A percentile compares a stretch with the other conserved stretches of the same genome.
Evolutionary conservation across 441 rosid species (phyloP).

Genomic region (Croton setiger): DNA sequence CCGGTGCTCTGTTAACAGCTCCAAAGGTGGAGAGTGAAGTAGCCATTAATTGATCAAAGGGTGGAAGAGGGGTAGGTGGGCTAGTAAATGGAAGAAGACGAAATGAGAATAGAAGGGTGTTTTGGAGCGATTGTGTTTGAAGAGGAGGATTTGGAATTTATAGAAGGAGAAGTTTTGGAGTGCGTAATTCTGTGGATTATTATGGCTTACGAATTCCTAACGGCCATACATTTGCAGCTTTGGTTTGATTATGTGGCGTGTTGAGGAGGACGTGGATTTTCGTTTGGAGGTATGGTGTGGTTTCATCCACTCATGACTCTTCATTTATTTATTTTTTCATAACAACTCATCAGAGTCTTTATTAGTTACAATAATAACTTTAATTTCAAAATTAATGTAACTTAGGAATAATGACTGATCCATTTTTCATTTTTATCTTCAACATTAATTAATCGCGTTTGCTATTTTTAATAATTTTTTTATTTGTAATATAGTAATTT

Average conservation of each 20-base stretch:
- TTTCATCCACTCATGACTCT: too few species aligned
- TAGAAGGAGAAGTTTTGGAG: conserved; percentile 10
- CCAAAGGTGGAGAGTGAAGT: conserved; percentile 33
- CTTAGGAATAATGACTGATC: too few species aligned
- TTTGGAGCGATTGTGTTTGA: conserved; percentile 9
- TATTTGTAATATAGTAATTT: too few species aligned
- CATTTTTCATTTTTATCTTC: too few species aligned
- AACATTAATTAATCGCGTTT: too few species aligned
- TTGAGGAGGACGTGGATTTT: conserved; percentile 21
- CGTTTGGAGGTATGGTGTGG: not conserved
- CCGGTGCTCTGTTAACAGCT: conserved; percentile 29
- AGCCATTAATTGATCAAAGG: conserved; percentile 37
- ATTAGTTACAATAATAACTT: too few species aligned
- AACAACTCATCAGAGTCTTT: too few species aligned
- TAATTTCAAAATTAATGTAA: too few species aligned
- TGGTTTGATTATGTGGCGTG: conserved; percentile 20
- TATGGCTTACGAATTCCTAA: conserved; percentile 17
- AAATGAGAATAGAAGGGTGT: conserved; percentile 9
- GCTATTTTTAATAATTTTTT: too few species aligned
- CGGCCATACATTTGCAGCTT: conserved; percentile 19
- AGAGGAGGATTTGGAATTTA: conserved; percentile 13
- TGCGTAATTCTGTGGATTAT: conserved; percentile 13
- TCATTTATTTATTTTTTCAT: too few species aligned
- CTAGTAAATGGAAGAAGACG: conserved; percentile 22
- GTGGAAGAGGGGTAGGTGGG: not conserved